Conservation (phyloP, 768 basidiomycete species). For the Daedalea quercina region DNA sequence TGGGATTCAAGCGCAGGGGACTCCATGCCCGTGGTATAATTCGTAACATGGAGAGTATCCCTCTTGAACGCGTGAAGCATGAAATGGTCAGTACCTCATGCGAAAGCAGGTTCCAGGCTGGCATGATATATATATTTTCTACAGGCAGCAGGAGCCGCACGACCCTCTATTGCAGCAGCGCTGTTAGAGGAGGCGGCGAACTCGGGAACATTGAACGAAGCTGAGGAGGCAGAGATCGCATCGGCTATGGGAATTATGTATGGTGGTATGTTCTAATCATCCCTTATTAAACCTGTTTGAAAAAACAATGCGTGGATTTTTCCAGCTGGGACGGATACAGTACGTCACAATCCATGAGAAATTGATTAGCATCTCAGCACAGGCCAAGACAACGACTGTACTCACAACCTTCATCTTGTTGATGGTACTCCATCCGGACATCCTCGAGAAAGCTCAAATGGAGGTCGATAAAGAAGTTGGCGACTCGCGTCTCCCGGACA, state of each 20-base stretch:
- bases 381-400: not conserved
- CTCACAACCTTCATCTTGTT: constrained; percentile 10
- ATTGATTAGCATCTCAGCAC: not conserved
- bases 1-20: not conserved
- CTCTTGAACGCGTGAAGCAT: not conserved
- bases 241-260: constrained; percentile 6
- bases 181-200: not conserved
- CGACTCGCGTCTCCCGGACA: constrained; percentile 11
- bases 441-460: constrained; percentile 16
- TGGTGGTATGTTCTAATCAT: constrained; percentile 3
- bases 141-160: constrained; percentile 4
- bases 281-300: too few species aligned
- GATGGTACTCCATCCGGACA: constrained; percentile 10
- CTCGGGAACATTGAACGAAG: not conserved
- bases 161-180: constrained; percentile 4
- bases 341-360: not conserved
- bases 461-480: constrained; percentile 25
- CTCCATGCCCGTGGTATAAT: not conserved
- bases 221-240: constrained; percentile 10
- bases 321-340: constrained; percentile 16
- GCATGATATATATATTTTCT: not conserved
- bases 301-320: too few species aligned
- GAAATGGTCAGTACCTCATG: not conserved
- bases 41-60: not conserved
- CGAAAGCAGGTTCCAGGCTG: not conserved